Evolutionary conservation across 75 land plant species (phyloP), one percentile per base, ranked within the genome.

Genomic region (Chamaecyparis obtusa): DNA sequence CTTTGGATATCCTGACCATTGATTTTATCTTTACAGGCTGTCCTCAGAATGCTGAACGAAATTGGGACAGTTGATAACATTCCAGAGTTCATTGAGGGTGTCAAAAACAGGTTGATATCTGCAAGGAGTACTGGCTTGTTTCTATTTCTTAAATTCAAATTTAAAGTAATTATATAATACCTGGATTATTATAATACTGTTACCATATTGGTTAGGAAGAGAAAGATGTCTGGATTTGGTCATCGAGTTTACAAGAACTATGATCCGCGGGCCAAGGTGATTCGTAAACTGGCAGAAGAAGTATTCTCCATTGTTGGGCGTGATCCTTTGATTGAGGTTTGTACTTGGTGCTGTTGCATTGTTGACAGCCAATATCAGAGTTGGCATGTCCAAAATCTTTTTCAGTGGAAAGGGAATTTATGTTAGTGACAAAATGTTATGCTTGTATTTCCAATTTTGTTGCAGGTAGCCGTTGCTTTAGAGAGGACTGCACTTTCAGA

Each of bases 201-300:
- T 30, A 74, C 35, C 33, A 32, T 33, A 49, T 86, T 35, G n/a
- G 89, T 15, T 88, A 98, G 99, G 92, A 98, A 96, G 93, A 86
- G 97, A 64, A 98, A 98, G 88, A 97, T 98, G 97, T 98, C 99
- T 27, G 99, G 99, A 56, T 98, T 98, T 91, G 99, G 99, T 44
- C 99, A 98, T 89, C 97, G 99, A 33, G 99, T 98, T 16, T 97
- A 98, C 92, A 98, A 98, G 88, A 98, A 98, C 67, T 98, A 98
- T 84, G 99, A 98, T 89, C 99, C 99, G 15, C 97, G 99, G 76
- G 99, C 99, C 33, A 98, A 97, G 87, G 99, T 90, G 67, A 97
- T 98, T 46, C 91, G 91, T 77, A 96, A 94, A 27, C 92, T 98
- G 87, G 97, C 99, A 41, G 99, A 98, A 83, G 99, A 98, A 89